Evolutionary conservation across 345 rosid genomes (phyloP).

Genomic region (Arabidopsis arenosa): DNA sequence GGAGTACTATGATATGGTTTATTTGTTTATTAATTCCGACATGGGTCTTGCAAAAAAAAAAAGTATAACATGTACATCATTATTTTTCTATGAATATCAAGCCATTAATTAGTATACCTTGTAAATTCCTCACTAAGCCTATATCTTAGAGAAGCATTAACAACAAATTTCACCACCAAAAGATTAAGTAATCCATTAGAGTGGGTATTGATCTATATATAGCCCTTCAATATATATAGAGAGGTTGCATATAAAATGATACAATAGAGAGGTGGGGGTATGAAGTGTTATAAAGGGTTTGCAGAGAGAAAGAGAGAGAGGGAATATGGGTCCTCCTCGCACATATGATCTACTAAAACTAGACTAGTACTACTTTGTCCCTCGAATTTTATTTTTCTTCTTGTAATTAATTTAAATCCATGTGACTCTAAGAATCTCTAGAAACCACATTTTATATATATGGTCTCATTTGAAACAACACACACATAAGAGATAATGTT

Average conservation of each 20-base stretch:
- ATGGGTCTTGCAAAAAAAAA: conserved; percentile 1
- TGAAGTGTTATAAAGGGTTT: conserved; percentile 43
- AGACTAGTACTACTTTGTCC: conserved; percentile 50
- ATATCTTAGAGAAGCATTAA: conserved; percentile 7
- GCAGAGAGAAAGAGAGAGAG: conserved; percentile 19
- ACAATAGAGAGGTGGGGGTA: conserved; percentile 35
- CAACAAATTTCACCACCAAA: neutral
- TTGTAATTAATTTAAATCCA: conserved; percentile 21
- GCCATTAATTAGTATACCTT: neutral
- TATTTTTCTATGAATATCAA: neutral
- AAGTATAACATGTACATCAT: neutral
- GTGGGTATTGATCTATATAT: conserved; percentile 16
- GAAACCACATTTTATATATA: conserved; percentile 40
- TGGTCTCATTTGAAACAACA: conserved; percentile 47
- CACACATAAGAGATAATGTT: conserved; percentile 38
- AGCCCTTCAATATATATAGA: conserved; percentile 18
- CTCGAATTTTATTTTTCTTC: conserved; percentile 31
- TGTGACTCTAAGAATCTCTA: conserved; percentile 40
- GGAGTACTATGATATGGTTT: neutral
- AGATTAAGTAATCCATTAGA: conserved; percentile 6
- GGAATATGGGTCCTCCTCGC: conserved; percentile 42
- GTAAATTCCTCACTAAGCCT: neutral
- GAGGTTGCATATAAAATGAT: conserved; percentile 29
- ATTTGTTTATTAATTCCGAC: neutral
- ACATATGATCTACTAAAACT: conserved; percentile 46